Percentiles rank a stretch among this genome's conserved stretches.
Conservation (phyloP, 192 early-diverging fungal genomes). For the Linnemannia zychae region DNA sequence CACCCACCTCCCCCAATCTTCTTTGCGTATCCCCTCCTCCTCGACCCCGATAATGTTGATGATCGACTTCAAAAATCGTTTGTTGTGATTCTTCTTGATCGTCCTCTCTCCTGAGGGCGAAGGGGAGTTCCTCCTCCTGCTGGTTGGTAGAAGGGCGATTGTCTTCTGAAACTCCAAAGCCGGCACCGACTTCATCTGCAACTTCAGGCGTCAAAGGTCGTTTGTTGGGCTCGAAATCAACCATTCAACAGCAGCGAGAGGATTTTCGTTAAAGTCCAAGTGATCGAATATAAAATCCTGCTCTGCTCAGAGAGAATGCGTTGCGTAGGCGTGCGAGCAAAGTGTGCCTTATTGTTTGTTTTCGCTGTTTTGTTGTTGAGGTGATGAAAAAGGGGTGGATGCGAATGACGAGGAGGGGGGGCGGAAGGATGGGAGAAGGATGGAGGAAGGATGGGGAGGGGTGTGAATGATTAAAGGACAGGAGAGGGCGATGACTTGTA, state of each 20-base stretch:
- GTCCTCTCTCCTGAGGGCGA: too few relatives aligned
- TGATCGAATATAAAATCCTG: not conserved
- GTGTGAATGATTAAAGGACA: too few relatives aligned
- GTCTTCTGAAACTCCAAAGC: not conserved
- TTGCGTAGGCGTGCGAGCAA: not conserved
- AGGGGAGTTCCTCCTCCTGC: not conserved
- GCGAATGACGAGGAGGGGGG: too few relatives aligned
- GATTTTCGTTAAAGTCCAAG: not conserved
- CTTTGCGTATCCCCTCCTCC: not conserved
- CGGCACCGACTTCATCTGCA: constrained; percentile 10
- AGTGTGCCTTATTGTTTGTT: not conserved
- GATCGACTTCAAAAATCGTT: not conserved
- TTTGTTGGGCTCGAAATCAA: constrained; percentile 14
- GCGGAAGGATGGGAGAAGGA: too few relatives aligned
- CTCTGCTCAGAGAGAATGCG: not conserved
- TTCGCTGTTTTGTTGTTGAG: not conserved
- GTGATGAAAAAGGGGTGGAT: not conserved
- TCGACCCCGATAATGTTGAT: not conserved
- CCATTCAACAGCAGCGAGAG: constrained; percentile 29
- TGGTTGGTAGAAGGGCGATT: not conserved
- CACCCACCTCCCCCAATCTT: not conserved
- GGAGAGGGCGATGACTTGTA: not conserved
- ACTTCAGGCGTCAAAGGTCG: constrained; percentile 16
- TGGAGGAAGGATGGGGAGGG: not conserved
- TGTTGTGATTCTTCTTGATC: too few relatives aligned